Base-by-base conservation (phyloP, 2,329 filamentous ascomycete genomes). In the Monilinia fructicola region DNA sequence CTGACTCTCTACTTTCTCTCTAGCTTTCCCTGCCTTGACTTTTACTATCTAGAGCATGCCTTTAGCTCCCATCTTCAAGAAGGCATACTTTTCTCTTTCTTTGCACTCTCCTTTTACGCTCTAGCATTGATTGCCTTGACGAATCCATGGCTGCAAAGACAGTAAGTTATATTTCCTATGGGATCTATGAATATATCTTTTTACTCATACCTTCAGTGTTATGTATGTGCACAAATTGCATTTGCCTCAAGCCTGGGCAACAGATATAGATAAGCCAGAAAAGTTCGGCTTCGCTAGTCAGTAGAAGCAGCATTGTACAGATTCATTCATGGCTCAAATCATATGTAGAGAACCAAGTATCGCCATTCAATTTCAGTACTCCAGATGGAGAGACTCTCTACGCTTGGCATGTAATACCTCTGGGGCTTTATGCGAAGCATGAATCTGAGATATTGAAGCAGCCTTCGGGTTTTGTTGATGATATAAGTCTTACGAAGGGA, bases 351-450 rank as follows among this genome's bases (percentile, higher is more conserved):
- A 92, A 93, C 72, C 94, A 98, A 79, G 90, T 96, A 3, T 93
- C 92, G 7, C 91, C 94, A 0, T 97, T 98, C 77, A 87, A 85
- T 58, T 79, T 98, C 48, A 80, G 79, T 4, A 95, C 92, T 0
- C 81, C 86, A 1, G 93, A 97, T 76, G 86, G 87, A 50, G 89
- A 93, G 77, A 86, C 81, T 2, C 80, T 98, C 23, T 96, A 95
- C 75, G 91, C 90, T 35, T 98, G 94, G 94, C 94, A 97, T 75
- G 84, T 98, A 65, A 80, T 97, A 59, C 94, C 94, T 0, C 78
- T 96, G 9, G 87, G 89, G 62, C 80, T 92, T 0, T 96, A 96
- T 76, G 81, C 87, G 9, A 82, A 89, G 71, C 84, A 96, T 72
- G 90, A 96, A 73, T 78, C 82, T 28, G 79, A 80, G 18, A 79